Conservation (phyloP, 2,329 filamentous ascomycete species). For the Talaromyces verruculosus region DNA sequence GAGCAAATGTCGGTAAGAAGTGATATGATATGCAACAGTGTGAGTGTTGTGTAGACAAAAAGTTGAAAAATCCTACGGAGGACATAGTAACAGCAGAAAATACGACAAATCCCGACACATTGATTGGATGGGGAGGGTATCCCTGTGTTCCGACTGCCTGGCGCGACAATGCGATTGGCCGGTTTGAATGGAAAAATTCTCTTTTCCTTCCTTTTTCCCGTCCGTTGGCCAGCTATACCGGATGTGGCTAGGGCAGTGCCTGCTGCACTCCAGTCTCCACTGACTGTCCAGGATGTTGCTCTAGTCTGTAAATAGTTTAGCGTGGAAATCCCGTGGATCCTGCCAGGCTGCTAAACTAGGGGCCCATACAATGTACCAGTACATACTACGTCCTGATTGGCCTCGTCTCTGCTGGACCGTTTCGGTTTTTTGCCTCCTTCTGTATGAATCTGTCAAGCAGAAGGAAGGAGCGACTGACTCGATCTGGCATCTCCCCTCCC, state of each 20-base stretch:
- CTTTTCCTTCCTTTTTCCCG: not conserved
- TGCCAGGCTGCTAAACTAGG: not conserved
- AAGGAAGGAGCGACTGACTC: conserved; percentile 7
- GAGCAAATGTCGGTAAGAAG: not conserved
- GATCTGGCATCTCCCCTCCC: not conserved
- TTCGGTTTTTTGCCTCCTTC: not conserved
- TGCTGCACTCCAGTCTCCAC: conserved; percentile 17
- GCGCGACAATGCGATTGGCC: conserved; percentile 2
- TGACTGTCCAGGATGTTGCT: not conserved
- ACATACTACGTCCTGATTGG: not conserved
- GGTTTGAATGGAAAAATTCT: not conserved
- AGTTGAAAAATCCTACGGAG: too few species aligned
- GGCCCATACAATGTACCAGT: too few species aligned
- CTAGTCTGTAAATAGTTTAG: not conserved
- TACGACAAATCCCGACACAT: not conserved
- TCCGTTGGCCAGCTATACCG: not conserved
- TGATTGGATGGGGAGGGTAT: conserved; percentile 17
- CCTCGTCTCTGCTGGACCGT: not conserved
- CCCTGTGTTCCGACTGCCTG: conserved; percentile 14
- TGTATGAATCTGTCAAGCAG: not conserved
- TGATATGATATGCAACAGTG: not conserved
- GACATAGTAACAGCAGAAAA: too few species aligned
- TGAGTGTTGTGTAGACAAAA: not conserved
- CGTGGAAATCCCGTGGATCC: not conserved
- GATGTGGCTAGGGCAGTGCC: not conserved